A percentile compares a stretch with the other conserved stretches of the same genome.
phyloP scores from a whole-genome alignment of 2,329 filamentous ascomycete species.

The Penicillium sp. region DNA sequence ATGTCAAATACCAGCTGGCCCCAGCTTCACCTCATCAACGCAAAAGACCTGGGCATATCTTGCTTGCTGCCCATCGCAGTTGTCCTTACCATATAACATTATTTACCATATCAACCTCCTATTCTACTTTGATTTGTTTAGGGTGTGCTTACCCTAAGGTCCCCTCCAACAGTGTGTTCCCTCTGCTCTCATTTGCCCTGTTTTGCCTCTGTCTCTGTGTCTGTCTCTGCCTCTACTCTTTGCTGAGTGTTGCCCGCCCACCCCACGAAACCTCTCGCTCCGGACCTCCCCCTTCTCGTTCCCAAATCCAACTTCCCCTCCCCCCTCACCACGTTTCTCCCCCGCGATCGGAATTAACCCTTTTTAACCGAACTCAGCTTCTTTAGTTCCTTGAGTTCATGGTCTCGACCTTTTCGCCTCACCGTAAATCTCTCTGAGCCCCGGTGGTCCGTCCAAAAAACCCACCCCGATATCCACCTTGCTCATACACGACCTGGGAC shows the following conservation, averaged over 20 bases:
- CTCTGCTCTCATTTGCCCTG: too few relatives aligned
- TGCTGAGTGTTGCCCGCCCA: neutral
- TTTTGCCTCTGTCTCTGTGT: too few relatives aligned
- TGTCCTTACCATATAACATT: too few relatives aligned
- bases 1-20: too few relatives aligned
- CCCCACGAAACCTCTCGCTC: slow-evolving; percentile 43
- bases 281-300: slow-evolving; percentile 32
- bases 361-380: slow-evolving; percentile 3
- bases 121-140: too few relatives aligned
- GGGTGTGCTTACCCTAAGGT: too few relatives aligned
- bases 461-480: slow-evolving; percentile 35
- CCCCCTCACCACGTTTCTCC: slow-evolving; percentile 15
- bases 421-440: slow-evolving; percentile 15
- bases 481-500: slow-evolving; percentile 35
- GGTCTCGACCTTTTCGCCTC: slow-evolving; percentile 8
- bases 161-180: too few relatives aligned
- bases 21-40: neutral
- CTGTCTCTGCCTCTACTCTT: too few relatives aligned
- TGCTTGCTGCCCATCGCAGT: too few relatives aligned
- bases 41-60: too few relatives aligned
- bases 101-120: too few relatives aligned
- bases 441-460: slow-evolving; percentile 23
- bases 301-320: slow-evolving; percentile 19
- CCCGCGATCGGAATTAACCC: slow-evolving; percentile 23
- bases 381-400: slow-evolving; percentile 15